phyloP scores from a whole-genome alignment of 106 monocot species.

The Iris macrosiphon region DNA sequence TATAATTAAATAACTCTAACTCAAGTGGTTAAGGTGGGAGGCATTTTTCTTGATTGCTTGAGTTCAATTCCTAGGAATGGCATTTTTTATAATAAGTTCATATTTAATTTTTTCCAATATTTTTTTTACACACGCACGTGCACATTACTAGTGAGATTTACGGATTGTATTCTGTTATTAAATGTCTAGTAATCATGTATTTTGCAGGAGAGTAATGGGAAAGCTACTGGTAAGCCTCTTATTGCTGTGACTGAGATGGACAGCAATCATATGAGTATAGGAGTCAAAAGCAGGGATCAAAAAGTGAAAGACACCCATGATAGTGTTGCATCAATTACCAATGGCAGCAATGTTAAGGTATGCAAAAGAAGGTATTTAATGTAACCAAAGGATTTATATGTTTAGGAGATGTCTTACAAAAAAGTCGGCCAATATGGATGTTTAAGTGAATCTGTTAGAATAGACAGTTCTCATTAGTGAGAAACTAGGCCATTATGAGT shows the following conservation, averaged over 20 bases:
- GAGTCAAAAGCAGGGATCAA: background rate
- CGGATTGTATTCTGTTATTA: too few relatives aligned
- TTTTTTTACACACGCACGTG: too few relatives aligned
- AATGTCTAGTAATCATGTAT: too few relatives aligned
- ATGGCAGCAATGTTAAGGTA: slow-evolving; percentile 20
- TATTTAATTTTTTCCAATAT: too few relatives aligned
- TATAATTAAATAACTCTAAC: too few relatives aligned
- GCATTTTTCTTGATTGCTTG: too few relatives aligned
- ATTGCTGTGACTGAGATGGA: slow-evolving; percentile 17
- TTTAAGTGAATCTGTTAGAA: background rate
- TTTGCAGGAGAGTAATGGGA: slow-evolving; percentile 18
- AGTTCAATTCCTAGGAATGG: too few relatives aligned
- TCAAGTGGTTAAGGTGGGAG: too few relatives aligned
- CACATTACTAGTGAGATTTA: too few relatives aligned
- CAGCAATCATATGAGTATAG: background rate
- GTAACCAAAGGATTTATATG: background rate
- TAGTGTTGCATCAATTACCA: slow-evolving; percentile 7
- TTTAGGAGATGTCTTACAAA: background rate
- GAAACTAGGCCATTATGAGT: background rate
- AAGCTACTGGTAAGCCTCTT: slow-evolving; percentile 10
- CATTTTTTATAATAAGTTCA: too few relatives aligned
- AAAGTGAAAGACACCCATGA: slow-evolving; percentile 1
- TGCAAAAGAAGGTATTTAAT: background rate
- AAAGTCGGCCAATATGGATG: background rate
- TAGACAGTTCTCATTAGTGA: background rate